Base-by-base conservation (phyloP, 1,284 basidiomycete species). In the Thecaphora thlaspeos region DNA sequence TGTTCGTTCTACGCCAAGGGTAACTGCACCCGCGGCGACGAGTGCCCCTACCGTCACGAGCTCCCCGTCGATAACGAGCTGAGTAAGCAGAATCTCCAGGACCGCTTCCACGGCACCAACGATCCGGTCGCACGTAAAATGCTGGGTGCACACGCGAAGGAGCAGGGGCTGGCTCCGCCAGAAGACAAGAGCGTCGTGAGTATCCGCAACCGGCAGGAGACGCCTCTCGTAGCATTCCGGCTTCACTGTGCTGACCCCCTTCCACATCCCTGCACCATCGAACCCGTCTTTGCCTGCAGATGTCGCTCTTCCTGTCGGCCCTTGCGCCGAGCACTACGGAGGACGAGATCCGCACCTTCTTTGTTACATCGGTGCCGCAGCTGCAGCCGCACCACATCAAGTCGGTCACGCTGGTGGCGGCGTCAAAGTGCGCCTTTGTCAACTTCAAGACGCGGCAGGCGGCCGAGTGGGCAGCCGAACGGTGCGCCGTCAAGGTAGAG, bases 1-100 rank as follows among this genome's bases (percentile, higher is more conserved):
- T 99, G 95, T 78, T 91, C 90, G 1, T 97, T 98, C 82, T 98
- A 88, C 75, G 88, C 85, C 39, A 97, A 97, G 80, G 95, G 95
- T 0, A 88, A 91, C 55, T 99, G 95, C 77, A 91, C 84, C 38
- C 84, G 95, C 37, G 95, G 95, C 7, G 81, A 82, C 22, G 91
- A 90, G 54, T 99, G 95, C 79, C 95, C 95, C 0, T 98, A 91
- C 80, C 83, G 88, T 83, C 95, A 98, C 74, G 95, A 98, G 78
- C 84, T 88, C 75, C 91, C 91, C 0, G 38, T 42, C 19, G 19
- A 47, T 26, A 83, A 84, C 23, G 85, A 91, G 61, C 79, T 93
- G 43, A 84, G 87, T n/a, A 87, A 90, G 73, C 91, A 97, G 80
- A 94, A 89, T 71, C 87, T 96, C 48, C 86, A 89, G 74, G 92